Conservation (phyloP, 805 yeast genomes). For the Pichia cabralensis region DNA sequence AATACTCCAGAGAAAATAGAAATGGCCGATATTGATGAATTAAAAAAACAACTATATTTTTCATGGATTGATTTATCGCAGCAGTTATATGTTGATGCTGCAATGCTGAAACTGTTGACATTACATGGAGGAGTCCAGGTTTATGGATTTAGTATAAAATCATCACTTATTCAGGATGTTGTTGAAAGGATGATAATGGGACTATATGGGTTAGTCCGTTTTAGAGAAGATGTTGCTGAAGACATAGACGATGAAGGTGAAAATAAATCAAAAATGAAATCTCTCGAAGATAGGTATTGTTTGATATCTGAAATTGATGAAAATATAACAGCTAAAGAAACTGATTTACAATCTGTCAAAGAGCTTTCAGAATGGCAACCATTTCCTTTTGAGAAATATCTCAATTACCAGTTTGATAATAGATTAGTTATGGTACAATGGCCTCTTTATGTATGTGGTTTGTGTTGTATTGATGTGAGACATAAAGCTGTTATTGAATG, state of each 20-base stretch:
- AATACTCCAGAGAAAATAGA: no score
- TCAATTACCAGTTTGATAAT: constrained; percentile 26
- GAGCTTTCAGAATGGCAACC: constrained; percentile 6
- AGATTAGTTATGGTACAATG: constrained; percentile 29
- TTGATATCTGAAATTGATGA: background rate
- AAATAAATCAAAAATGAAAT: constrained; percentile 1
- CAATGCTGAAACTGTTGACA: constrained; percentile 28
- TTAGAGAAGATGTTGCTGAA: constrained; percentile 5
- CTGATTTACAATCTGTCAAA: background rate
- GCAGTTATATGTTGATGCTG: constrained; percentile 30
- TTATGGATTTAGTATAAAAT: constrained; percentile 19
- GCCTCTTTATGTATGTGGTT: constrained; percentile 28
- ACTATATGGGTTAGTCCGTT: constrained; percentile 17
- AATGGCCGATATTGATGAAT: constrained; percentile 1
- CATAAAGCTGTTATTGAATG: constrained; percentile 27
- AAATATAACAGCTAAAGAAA: constrained; percentile 3
- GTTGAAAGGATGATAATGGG: constrained; percentile 24
- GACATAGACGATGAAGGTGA: background rate
- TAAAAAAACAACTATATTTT: constrained; percentile 20
- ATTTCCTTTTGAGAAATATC: constrained; percentile 20
- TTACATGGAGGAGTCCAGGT: constrained; percentile 18
- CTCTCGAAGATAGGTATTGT: background rate
- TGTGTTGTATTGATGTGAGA: constrained; percentile 22
- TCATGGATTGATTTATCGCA: constrained; percentile 30
- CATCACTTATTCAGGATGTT: constrained; percentile 22